Percentiles rank a stretch among this genome's conserved stretches.
phyloP scores from a whole-genome alignment of 768 basidiomycete species.

The Antrodiella citrinella region DNA sequence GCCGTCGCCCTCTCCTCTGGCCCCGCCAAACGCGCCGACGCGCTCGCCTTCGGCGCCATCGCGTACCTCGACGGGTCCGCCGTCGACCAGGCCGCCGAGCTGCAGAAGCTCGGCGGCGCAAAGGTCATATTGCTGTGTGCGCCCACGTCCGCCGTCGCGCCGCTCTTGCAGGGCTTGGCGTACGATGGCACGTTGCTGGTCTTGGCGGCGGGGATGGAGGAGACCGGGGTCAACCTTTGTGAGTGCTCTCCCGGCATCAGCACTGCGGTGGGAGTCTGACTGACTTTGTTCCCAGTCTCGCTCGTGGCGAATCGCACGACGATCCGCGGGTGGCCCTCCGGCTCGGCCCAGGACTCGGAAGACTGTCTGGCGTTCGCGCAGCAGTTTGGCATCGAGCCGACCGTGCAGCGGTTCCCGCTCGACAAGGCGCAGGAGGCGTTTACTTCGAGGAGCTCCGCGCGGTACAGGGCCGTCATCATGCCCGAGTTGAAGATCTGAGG shows the following conservation, averaged over 20 bases:
- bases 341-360: constrained; percentile 14
- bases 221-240: constrained; percentile 14
- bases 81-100: constrained; percentile 20
- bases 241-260: too few species aligned
- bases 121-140: constrained; percentile 28
- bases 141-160: constrained; percentile 14
- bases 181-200: constrained; percentile 16
- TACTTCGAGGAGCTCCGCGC: constrained; percentile 12
- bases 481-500: too few species aligned
- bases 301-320: constrained; percentile 9
- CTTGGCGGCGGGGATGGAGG: constrained; percentile 12
- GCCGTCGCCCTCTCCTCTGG: constrained; percentile 26
- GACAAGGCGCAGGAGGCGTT: constrained; percentile 18
- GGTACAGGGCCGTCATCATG: constrained; percentile 18
- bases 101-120: constrained; percentile 29
- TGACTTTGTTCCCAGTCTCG: background rate
- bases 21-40: constrained; percentile 24
- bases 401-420: constrained; percentile 18
- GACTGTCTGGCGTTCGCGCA: constrained; percentile 14
- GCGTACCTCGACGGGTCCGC: constrained; percentile 25
- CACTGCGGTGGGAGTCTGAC: background rate
- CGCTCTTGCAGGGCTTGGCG: constrained; percentile 14
- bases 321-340: constrained; percentile 19
- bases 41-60: constrained; percentile 29
- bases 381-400: constrained; percentile 12